Base-by-base conservation (phyloP, 345 rosid genomes). In the Crucihimalaya himalaica region DNA sequence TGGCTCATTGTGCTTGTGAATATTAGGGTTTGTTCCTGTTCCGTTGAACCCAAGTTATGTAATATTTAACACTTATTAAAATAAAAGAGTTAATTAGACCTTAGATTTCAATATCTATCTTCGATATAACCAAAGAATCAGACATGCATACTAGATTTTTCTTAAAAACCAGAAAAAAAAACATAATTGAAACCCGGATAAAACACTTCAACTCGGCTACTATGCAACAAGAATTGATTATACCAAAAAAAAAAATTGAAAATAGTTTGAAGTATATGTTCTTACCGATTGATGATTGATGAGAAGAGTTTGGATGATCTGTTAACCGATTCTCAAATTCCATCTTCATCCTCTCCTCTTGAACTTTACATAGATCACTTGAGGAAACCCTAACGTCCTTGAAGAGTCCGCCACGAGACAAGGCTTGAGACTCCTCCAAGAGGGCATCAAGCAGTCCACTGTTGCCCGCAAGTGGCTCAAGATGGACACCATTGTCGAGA, bases 391-490 rank as follows among this genome's bases (percentile, higher is more conserved):
- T 67, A 63, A 5, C 3, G 51, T 32, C 63, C 14, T 70, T 68
- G 32, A 60, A 55, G 54, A 51, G 78, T 51, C 78, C 72, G 25
- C 77, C 72, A 0, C 83, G 68, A 43, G 82, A 68, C 43, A 84
- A 32, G 63, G 73, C 67, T 25, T 77, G 75, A 42, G 92, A 76
- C 78, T 88, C 94, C 78, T 80, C 71, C 68, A 90, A 56, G 63
- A 88, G 79, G 14, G 76, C 86, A 52, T 87, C 92, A 71, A 87
- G 63, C 48, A 87, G 65, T 25, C 89, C 94, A 61, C 92, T 84
- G 20, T 80, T 84, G 0, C 43, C 58, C 15, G 60, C 14, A 20
- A 23, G 40, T 54, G 56, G 66, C 45, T 69, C 56, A 32, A 50
- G 35, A 32, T 10, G 58, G n/a, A 61, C 39, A 64, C 61, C 56